Evolutionary conservation across 257 asterid genomes (phyloP).

Genomic region (Dorcoceras hygrometricum): DNA sequence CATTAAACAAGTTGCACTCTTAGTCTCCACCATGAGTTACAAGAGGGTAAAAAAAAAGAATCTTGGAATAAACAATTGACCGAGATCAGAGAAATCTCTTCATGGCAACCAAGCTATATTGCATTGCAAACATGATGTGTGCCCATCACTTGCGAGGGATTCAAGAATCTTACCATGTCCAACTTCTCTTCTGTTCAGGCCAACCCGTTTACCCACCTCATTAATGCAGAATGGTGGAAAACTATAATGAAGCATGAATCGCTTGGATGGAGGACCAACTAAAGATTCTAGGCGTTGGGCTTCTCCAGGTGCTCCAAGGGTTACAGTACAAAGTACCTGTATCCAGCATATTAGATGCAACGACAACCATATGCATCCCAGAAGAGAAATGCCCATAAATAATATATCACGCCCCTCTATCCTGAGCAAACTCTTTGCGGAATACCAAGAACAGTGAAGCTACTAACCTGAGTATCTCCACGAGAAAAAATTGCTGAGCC

Average conservation of each 20-base stretch:
- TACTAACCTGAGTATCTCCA: conserved; percentile 93
- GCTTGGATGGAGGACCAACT: conserved; percentile 94
- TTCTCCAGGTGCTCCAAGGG: conserved; percentile 97
- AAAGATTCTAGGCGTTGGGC: conserved; percentile 83
- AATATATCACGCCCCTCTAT: conserved; percentile 10
- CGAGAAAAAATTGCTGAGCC: conserved; percentile 88
- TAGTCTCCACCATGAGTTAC: background rate
- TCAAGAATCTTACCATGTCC: conserved; percentile 77
- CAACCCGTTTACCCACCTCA: conserved; percentile 91
- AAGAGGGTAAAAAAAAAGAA: background rate
- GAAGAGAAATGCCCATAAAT: conserved; percentile 11
- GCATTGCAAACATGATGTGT: background rate
- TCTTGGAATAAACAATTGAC: background rate
- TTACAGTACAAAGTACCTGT: conserved; percentile 94
- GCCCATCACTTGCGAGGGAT: conserved; percentile 11
- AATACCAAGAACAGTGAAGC: conserved; percentile 11
- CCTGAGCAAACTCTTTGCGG: conserved; percentile 4
- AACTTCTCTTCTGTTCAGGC: conserved; percentile 94
- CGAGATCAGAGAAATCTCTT: background rate
- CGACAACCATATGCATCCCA: conserved; percentile 23
- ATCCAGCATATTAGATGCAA: conserved; percentile 27
- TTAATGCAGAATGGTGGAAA: conserved; percentile 94
- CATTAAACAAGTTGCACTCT: background rate
- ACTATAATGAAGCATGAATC: conserved; percentile 95
- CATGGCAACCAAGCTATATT: conserved; percentile 9